Conservation (phyloP, 495 filamentous ascomycete species). For the Penicillium turbatum region DNA sequence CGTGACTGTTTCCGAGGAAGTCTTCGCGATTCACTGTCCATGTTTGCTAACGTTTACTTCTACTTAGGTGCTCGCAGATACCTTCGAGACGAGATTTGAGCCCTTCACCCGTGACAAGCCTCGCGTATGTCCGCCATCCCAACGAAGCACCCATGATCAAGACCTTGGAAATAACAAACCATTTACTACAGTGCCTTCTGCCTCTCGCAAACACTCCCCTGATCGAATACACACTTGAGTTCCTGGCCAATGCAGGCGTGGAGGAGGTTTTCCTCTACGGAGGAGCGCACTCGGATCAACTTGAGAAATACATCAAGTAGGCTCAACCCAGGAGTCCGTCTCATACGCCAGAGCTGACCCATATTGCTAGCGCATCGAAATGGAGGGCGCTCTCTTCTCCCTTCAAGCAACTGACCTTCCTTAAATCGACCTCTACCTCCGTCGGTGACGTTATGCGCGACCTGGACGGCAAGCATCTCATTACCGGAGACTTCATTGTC, state of each 20-base stretch:
- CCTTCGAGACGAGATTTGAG: conserved; percentile 84
- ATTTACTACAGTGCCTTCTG: conserved; percentile 69
- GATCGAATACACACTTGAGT: conserved; percentile 97
- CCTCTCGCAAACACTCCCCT: conserved; percentile 90
- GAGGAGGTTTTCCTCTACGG: conserved; percentile 90
- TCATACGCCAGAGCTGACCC: conserved; percentile 5
- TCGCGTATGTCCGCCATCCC: conserved; percentile 55
- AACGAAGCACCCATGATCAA: background rate
- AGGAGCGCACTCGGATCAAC: conserved; percentile 79
- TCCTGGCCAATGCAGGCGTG: conserved; percentile 88
- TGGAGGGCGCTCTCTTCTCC: conserved; percentile 70
- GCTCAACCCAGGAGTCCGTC: background rate
- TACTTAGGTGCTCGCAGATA: conserved; percentile 74
- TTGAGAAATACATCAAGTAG: conserved; percentile 79
- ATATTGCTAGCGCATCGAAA: conserved; percentile 53
- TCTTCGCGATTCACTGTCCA: background rate
- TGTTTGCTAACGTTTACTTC: conserved; percentile 13
- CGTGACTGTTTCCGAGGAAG: conserved; percentile 1
- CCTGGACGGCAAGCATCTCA: conserved; percentile 78
- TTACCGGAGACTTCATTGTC: conserved; percentile 85
- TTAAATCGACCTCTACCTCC: conserved; percentile 81
- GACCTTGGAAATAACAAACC: background rate
- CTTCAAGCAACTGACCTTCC: conserved; percentile 76
- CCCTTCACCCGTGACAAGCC: conserved; percentile 88
- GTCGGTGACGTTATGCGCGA: conserved; percentile 95